Evolutionary conservation across 306 rosid genomes (phyloP).

Genomic region (Aeschynomene evenia): DNA sequence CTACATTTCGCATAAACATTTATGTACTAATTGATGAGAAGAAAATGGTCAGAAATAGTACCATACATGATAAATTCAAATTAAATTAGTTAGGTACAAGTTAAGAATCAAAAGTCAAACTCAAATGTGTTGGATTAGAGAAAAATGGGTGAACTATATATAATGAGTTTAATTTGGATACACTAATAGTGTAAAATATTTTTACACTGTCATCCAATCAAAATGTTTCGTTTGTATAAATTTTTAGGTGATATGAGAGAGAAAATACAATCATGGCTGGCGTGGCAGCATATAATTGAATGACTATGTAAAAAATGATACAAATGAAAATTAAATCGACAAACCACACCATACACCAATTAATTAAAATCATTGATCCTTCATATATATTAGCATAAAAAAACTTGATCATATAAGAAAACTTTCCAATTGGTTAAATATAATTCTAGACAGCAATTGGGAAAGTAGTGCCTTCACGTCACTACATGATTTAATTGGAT

Average conservation of each 20-base stretch:
- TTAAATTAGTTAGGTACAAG: conserved; percentile 15
- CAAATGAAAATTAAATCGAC: too few species aligned
- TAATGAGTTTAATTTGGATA: too few species aligned
- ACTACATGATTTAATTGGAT: conserved; percentile 41
- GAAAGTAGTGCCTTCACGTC: conserved; percentile 38
- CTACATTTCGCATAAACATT: neutral
- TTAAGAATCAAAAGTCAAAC: conserved; percentile 16
- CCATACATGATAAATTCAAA: neutral
- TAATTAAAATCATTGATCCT: conserved; percentile 7
- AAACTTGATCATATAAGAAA: conserved; percentile 15
- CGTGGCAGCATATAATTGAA: too few species aligned
- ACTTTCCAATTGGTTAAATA: conserved; percentile 19
- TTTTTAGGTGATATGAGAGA: too few species aligned
- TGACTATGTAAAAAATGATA: too few species aligned
- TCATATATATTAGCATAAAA: neutral
- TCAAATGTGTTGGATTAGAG: conserved; percentile 8
- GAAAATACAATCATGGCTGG: too few species aligned
- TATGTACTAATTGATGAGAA: neutral
- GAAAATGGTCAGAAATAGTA: neutral
- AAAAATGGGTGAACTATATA: neutral
- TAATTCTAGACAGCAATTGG: too few species aligned
- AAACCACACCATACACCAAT: conserved; percentile 7
- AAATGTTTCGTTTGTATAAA: too few species aligned
- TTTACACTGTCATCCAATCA: too few species aligned
- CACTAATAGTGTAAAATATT: too few species aligned